These are phyloP conservation scores for Alternaria atra DNA, from an alignment of 2,329 filamentous ascomycete species.

Conservation along the genomic window DNA sequence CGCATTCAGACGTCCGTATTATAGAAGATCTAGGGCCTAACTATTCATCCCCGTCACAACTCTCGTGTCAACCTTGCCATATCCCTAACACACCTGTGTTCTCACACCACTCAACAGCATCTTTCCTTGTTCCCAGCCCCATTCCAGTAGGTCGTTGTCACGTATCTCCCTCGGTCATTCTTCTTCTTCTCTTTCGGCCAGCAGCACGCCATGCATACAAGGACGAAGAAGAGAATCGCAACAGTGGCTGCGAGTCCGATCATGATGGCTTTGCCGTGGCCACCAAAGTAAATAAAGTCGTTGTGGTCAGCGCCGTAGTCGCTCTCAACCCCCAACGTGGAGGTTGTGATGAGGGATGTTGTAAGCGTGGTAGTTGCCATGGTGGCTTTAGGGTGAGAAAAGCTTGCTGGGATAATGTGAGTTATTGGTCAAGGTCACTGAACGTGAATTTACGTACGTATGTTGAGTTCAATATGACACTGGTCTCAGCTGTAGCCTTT, in stretches of 20 bases:
- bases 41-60: background rate
- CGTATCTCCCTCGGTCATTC: background rate
- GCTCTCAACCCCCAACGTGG: background rate
- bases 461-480: background rate
- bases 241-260: constrained; percentile 1
- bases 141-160: background rate
- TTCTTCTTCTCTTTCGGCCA: constrained; percentile 1
- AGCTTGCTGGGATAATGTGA: background rate
- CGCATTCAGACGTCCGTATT: too few species aligned
- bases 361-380: background rate
- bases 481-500: background rate
- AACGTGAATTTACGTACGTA: background rate
- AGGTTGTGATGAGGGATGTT: background rate
- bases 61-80: background rate
- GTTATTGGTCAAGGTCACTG: background rate
- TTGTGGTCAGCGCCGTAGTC: background rate
- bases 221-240: background rate
- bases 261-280: background rate
- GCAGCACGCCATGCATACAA: background rate
- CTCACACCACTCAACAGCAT: background rate
- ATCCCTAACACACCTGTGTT: too few species aligned
- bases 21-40: background rate
- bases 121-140: background rate
- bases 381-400: background rate
- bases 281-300: background rate